Evolutionary conservation across 2,329 filamentous ascomycete genomes (phyloP), one percentile per base, ranked within the genome.

Genomic region (Hortaea werneckii): DNA sequence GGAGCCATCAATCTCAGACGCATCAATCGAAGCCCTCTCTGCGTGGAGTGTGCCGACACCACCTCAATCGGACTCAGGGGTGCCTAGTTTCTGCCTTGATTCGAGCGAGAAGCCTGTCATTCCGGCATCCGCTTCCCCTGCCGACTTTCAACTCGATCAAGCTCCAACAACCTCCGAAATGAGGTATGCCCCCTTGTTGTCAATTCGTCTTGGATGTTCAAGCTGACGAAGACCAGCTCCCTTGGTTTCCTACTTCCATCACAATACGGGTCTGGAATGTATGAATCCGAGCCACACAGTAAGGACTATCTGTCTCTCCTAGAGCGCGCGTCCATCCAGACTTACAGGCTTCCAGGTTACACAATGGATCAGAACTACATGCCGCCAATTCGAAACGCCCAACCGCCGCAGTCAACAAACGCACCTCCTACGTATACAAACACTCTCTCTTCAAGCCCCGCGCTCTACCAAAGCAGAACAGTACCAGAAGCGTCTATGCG

Each of bases 221-320:
- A 20, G 20, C 20, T 20, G 20, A 20, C 20, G 20, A 20, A 20
- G 10, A 32, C 41, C 46, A 64, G 62, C 49, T 65, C 62, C 34
- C 51, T 65, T 43, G 60, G 60, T 28, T 62, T 60, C 50, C 54
- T 65, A 26, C 59, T 64, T 41, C 62, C 62, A 48, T 59, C 60
- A 37, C 60, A 62, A 37, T 65, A 65, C 54, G 59, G 59, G 40
- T 48, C 52, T 46, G 44, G 47, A 39, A 44, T 51, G 29, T 55
- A 58, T 51, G 57, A 60, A 27, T 58, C 57, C 8, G 58, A 63
- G 41, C 48, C 51, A 27, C 52, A 49, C 48, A 58, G 62, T 65
- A 51, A 48, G 61, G 40, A 29, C 9, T 9, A n/a, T 35, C 32
- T 12, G n/a, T 35, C n/a, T 12, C 32, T 35, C n/a, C 32, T 10